Percentiles rank a stretch among this genome's conserved stretches.
phyloP scores from a whole-genome alignment of 1,284 basidiomycete genomes.

The Ceratobasidium sp. region DNA sequence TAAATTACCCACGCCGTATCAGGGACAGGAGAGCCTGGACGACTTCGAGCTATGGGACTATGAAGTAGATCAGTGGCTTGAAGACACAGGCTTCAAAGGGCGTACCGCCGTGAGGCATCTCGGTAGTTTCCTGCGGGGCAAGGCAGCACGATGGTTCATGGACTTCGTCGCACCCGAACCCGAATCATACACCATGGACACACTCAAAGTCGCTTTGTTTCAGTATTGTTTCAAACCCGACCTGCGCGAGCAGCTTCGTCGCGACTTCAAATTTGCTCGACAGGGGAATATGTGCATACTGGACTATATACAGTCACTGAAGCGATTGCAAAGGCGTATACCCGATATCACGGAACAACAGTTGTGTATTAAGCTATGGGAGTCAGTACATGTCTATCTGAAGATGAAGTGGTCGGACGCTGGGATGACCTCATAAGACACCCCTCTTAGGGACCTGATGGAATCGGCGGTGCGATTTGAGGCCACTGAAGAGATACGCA shows the following conservation, averaged over 20 bases:
- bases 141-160: slow-evolving; percentile 31
- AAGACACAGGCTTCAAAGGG: neutral
- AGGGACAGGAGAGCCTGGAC: slow-evolving; percentile 12
- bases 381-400: slow-evolving; percentile 30
- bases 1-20: slow-evolving; percentile 13
- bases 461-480: slow-evolving; percentile 31
- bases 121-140: slow-evolving; percentile 27
- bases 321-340: neutral
- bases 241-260: slow-evolving; percentile 50
- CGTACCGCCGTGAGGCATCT: slow-evolving; percentile 8
- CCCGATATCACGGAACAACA: slow-evolving; percentile 6
- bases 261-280: slow-evolving; percentile 41
- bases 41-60: slow-evolving; percentile 35
- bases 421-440: slow-evolving; percentile 21
- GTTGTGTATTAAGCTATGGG: slow-evolving; percentile 30
- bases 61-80: slow-evolving; percentile 17
- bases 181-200: neutral
- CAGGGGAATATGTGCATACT: slow-evolving; percentile 47
- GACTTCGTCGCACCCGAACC: slow-evolving; percentile 19
- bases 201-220: slow-evolving; percentile 51
- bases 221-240: slow-evolving; percentile 60
- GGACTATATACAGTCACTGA: slow-evolving; percentile 47
- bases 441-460: neutral
- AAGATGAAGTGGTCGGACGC: slow-evolving; percentile 27
- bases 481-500: neutral